Percentiles rank a stretch among this genome's conserved stretches.
phyloP scores from a whole-genome alignment of 2,329 filamentous ascomycete genomes.

The Aschersonia sp. region DNA sequence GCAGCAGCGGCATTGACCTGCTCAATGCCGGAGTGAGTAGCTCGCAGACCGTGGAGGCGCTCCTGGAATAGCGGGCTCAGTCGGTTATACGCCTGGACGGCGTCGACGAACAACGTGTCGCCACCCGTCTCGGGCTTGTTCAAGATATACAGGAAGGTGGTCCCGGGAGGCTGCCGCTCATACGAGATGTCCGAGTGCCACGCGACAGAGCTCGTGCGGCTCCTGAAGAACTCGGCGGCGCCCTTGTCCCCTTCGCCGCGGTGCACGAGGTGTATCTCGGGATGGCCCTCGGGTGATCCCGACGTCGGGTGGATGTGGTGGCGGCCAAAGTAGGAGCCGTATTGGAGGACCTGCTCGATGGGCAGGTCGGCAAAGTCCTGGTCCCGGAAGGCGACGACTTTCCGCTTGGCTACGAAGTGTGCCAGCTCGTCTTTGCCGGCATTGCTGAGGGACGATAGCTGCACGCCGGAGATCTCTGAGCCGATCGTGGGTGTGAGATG shows the following conservation, averaged over 20 bases:
- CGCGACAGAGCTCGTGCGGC: constrained; percentile 64
- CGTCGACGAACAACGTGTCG: constrained; percentile 72
- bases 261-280: constrained; percentile 68
- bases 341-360: constrained; percentile 54
- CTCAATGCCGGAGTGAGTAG: constrained; percentile 69
- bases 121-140: constrained; percentile 68
- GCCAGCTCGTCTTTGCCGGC: constrained; percentile 67
- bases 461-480: constrained; percentile 55
- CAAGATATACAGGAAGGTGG: constrained; percentile 79
- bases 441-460: constrained; percentile 52
- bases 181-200: constrained; percentile 89
- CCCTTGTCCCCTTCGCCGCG: constrained; percentile 38
- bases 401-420: constrained; percentile 59
- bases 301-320: constrained; percentile 73
- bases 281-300: constrained; percentile 57
- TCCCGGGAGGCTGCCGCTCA: constrained; percentile 77
- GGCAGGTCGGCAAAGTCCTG: constrained; percentile 60
- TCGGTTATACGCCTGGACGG: constrained; percentile 66
- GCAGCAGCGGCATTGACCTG: constrained; percentile 58
- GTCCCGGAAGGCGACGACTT: constrained; percentile 64
- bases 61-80: constrained; percentile 68
- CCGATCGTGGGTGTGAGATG: constrained; percentile 63
- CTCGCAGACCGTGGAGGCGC: constrained; percentile 65
- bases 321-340: constrained; percentile 63
- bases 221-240: constrained; percentile 45